These are phyloP conservation scores for Trichophyton schoenleinii DNA, from an alignment of 2,329 filamentous ascomycete species.

Conservation along the genomic window DNA sequence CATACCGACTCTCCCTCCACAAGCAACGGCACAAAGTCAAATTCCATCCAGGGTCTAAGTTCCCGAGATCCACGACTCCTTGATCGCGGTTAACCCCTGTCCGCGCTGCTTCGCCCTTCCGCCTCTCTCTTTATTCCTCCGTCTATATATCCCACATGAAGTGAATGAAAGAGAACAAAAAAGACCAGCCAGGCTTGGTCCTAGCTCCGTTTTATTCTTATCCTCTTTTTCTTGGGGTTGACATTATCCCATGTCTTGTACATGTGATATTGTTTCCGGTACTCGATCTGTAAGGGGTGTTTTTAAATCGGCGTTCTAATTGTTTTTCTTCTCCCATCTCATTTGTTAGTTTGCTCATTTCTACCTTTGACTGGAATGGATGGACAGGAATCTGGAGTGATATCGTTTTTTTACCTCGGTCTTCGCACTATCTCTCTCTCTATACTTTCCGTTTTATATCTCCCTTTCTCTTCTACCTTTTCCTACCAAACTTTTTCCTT, in stretches of 20 bases:
- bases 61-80: background rate
- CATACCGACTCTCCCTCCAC: background rate
- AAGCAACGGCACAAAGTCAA: background rate
- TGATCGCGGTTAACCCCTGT: background rate
- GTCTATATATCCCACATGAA: background rate
- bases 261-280: background rate
- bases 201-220: background rate
- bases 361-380: background rate
- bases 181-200: background rate
- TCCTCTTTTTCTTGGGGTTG: background rate
- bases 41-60: background rate
- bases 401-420: background rate
- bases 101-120: background rate
- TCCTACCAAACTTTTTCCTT: background rate
- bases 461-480: background rate
- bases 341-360: background rate
- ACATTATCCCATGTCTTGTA: background rate
- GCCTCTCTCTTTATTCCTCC: background rate
- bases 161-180: background rate
- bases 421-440: background rate
- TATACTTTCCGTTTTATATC: background rate
- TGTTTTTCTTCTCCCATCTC: background rate
- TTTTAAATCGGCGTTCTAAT: background rate
- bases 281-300: background rate
- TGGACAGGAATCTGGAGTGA: no score